These are phyloP conservation scores for Lasiosphaeria hispida DNA, from an alignment of 495 filamentous ascomycete genomes.

Conservation along the genomic window DNA sequence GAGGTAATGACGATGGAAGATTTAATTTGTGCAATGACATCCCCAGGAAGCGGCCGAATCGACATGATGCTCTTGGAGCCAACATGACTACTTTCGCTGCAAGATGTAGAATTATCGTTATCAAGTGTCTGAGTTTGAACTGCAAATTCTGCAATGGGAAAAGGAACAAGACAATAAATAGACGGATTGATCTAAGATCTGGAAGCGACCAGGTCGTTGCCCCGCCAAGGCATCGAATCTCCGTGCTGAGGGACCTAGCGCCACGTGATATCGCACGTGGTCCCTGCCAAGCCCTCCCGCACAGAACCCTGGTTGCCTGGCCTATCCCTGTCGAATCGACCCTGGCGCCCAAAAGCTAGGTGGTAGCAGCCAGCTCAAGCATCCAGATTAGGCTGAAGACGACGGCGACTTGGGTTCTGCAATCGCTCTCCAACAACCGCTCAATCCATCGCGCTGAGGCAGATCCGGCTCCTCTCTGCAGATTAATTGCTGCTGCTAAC, in stretches of 20 bases:
- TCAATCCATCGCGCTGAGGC: neutral
- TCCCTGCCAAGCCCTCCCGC: neutral
- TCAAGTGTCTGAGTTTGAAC: neutral
- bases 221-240: neutral
- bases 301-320: no score
- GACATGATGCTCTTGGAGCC: conserved; percentile 42
- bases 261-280: neutral
- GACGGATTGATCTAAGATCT: no score
- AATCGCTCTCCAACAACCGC: neutral
- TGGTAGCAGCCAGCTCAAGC: neutral
- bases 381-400: neutral
- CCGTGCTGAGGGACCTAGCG: no score
- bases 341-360: conserved; percentile 3
- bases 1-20: conserved; percentile 78
- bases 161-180: no score
- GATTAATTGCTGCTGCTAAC: neutral
- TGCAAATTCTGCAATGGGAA: no score
- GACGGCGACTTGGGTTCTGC: neutral
- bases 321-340: neutral
- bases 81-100: neutral
- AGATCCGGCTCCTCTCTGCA: neutral
- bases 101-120: no score
- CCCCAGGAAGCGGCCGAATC: conserved; percentile 69
- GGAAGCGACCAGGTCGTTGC: no score
- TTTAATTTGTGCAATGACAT: conserved; percentile 81